Base-by-base conservation (phyloP, 768 basidiomycete species). In the Mycena capillaripes region DNA sequence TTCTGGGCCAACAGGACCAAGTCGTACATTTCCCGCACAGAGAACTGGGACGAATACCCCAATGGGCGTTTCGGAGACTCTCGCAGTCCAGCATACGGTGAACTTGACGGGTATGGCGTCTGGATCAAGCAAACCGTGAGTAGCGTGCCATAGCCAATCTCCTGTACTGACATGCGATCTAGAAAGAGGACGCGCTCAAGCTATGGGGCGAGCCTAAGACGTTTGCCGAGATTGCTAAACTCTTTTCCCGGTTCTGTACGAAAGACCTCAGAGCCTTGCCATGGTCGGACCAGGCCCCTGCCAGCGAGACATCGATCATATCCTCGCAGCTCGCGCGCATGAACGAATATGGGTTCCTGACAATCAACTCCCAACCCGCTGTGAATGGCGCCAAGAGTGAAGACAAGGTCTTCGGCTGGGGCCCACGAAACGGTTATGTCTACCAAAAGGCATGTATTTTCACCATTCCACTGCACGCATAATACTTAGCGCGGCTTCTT, bases 11-110 rank as follows among this genome's bases (percentile, higher is more conserved):
- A 99, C 84, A 89, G 97, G 44, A 90, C 96, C 42, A 94, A 97
- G 79, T 98, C 97, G 1, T 99, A 99, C 81, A 86, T 99, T 55
- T 95, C 95, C 10, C 93, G 97, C 64, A 99, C 98, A 17, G 97
- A 98, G 80, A 95, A 98, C 79, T 99, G 98, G 98, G 98, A 99
- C 79, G 97, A 99, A 81, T 99, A 98, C 82, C 98, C 98, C 59
- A 99, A 99, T 81, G 98, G 98, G 66, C 95, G 98, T 75, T 99
- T 97, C 79, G 98, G 98, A 76, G 98, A 99, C 84, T 93, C 97
- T 9, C 91, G 98, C 69, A 96, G 94, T 88, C 98, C 98, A 32
- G 98, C 98, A 17, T 99, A 98, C 76, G 98, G 98, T 78, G 98
- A 99, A 83, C 84, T 99, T 65, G 97, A 99, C 79, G 97, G 97